These are phyloP conservation scores for Trichoderma breve DNA, from an alignment of 2,329 filamentous ascomycete genomes.

Conservation along the genomic window DNA sequence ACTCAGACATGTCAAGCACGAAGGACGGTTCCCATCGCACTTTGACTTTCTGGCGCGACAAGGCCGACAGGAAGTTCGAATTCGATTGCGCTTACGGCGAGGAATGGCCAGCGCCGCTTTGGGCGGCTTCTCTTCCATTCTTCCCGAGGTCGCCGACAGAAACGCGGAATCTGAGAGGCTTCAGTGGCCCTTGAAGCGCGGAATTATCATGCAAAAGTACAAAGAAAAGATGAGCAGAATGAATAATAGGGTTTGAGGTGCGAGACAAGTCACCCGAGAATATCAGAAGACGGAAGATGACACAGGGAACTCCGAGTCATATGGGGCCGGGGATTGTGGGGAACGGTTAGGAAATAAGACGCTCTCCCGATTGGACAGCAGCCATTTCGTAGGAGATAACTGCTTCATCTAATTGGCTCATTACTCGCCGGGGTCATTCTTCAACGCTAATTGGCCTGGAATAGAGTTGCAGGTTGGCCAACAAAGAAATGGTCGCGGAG, in stretches of 20 bases:
- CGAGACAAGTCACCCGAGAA: neutral
- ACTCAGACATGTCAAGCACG: neutral
- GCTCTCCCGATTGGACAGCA: neutral
- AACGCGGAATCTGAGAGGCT: neutral
- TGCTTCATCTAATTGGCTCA: neutral
- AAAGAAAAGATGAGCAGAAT: neutral
- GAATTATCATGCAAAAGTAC: neutral
- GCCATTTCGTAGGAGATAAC: neutral
- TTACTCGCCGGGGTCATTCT: neutral
- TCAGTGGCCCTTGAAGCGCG: neutral
- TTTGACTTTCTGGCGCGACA: slow-evolving; percentile 6
- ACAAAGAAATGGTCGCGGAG: neutral
- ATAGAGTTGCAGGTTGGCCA: neutral
- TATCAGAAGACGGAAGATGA: too few species aligned
- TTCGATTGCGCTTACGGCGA: neutral
- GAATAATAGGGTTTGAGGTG: neutral
- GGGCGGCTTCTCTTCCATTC: slow-evolving; percentile 11
- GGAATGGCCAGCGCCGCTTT: neutral
- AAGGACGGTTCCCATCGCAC: slow-evolving; percentile 8
- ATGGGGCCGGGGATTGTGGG: neutral
- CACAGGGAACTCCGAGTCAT: neutral
- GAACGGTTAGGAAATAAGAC: neutral
- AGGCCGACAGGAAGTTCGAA: slow-evolving; percentile 2
- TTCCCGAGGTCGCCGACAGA: neutral
- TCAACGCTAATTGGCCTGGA: neutral